A percentile compares a stretch with the other conserved stretches of the same genome.
Evolutionary conservation across 441 rosid species (phyloP).

Genomic region (Eutrema salsugineum): DNA sequence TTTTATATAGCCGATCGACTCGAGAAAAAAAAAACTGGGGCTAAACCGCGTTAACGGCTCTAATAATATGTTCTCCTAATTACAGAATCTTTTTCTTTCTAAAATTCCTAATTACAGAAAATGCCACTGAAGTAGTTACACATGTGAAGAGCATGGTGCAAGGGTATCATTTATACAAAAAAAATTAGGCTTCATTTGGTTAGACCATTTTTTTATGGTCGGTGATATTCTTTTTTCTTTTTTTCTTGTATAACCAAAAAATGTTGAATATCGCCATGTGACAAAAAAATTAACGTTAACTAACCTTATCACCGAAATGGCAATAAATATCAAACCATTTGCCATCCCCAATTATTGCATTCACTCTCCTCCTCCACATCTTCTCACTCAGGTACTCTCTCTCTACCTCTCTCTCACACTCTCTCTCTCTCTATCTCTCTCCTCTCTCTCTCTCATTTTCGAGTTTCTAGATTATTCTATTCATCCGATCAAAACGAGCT

Average conservation of each 20-base stretch:
- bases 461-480: neutral
- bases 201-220: neutral
- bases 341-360: neutral
- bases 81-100: too few relatives aligned
- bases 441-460: neutral
- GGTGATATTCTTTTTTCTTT: too few relatives aligned
- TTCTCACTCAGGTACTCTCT: neutral
- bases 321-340: conserved; percentile 6
- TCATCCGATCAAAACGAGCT: neutral
- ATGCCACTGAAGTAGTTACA: too few relatives aligned
- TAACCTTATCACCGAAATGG: conserved; percentile 4
- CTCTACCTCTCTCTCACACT: too few relatives aligned
- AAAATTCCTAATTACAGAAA: too few relatives aligned
- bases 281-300: neutral
- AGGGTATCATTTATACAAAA: too few relatives aligned
- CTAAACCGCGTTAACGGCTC: too few relatives aligned
- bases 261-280: conserved; percentile 5
- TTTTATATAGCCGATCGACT: too few relatives aligned
- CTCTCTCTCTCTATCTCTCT: too few relatives aligned
- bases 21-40: too few relatives aligned
- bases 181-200: neutral
- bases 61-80: too few relatives aligned
- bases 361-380: conserved; percentile 4
- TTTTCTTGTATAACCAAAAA: neutral
- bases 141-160: too few relatives aligned